These are phyloP conservation scores for Platanthera guangdongensis DNA, from an alignment of 106 monocot genomes.

Conservation along the genomic window DNA sequence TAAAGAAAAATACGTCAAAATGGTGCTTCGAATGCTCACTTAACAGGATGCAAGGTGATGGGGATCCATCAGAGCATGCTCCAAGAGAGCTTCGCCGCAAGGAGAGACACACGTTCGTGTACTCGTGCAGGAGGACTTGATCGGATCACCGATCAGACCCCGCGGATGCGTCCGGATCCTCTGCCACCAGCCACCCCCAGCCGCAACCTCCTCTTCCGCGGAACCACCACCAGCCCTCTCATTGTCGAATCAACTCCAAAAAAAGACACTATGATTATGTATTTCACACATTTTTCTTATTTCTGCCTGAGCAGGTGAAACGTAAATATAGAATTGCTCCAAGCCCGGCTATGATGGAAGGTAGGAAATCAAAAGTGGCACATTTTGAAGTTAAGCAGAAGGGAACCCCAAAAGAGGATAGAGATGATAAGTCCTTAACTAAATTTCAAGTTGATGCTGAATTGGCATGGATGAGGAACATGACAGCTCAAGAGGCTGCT, in stretches of 20 bases:
- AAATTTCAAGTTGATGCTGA: conserved; percentile 63
- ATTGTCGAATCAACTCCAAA: background rate
- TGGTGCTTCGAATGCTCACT: background rate
- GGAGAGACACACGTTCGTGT: too few relatives aligned
- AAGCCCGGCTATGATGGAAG: conserved; percentile 22
- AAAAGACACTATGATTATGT: background rate
- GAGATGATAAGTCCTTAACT: conserved; percentile 30
- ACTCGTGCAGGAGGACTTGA: too few relatives aligned
- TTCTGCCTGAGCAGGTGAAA: conserved; percentile 47
- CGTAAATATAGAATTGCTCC: conserved; percentile 75
- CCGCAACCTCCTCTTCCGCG: too few relatives aligned
- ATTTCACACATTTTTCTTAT: background rate
- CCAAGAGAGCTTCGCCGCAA: too few relatives aligned
- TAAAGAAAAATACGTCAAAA: background rate
- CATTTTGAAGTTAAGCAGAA: conserved; percentile 32
- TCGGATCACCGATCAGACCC: too few relatives aligned
- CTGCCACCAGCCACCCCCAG: too few relatives aligned
- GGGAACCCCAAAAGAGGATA: conserved; percentile 16
- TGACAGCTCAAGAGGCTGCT: conserved; percentile 69
- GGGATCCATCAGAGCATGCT: too few relatives aligned
- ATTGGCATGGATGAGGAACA: conserved; percentile 41
- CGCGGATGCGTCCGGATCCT: too few relatives aligned
- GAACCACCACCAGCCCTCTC: too few relatives aligned
- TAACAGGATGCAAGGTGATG: too few relatives aligned
- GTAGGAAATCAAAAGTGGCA: conserved; percentile 27